These are phyloP conservation scores for Hydrangea macrophylla DNA, from an alignment of 148 eudicot species.

Conservation along the genomic window DNA sequence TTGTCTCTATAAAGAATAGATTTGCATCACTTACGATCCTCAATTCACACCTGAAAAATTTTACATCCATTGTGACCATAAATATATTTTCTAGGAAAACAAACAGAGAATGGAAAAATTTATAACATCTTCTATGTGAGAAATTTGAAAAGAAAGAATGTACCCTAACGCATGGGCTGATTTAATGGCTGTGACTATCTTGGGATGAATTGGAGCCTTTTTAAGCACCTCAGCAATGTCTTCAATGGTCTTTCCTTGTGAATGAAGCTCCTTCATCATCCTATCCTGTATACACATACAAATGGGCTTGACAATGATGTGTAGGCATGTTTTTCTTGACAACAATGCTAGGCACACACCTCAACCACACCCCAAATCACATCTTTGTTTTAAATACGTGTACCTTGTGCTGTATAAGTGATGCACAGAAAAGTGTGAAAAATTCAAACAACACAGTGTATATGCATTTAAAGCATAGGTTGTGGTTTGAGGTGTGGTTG, in stretches of 20 bases:
- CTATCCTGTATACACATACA: conserved; percentile 41
- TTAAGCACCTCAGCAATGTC: conserved; percentile 52
- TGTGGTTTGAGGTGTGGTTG: no score
- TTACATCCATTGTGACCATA: background rate
- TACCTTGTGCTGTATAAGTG: no score
- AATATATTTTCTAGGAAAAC: background rate
- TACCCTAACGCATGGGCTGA: conserved; percentile 83
- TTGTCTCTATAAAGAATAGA: conserved; percentile 67
- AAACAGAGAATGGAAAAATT: background rate
- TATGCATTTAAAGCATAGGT: no score
- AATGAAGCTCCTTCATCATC: conserved; percentile 78
- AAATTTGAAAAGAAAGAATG: background rate
- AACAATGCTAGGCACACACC: no score
- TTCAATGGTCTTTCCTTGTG: conserved; percentile 52
- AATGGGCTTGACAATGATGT: no score
- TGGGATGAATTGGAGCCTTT: conserved; percentile 62
- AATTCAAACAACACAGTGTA: no score
- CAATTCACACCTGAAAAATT: conserved; percentile 77
- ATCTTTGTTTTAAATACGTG: no score
- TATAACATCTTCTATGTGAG: no score
- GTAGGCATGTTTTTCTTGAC: no score
- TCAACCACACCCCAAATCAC: no score
- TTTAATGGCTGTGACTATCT: conserved; percentile 56
- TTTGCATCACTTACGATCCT: no score
- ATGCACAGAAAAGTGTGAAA: no score